Base-by-base conservation (phyloP, 1,139 yeast genomes). In the Yamadazyma trypodendri region DNA sequence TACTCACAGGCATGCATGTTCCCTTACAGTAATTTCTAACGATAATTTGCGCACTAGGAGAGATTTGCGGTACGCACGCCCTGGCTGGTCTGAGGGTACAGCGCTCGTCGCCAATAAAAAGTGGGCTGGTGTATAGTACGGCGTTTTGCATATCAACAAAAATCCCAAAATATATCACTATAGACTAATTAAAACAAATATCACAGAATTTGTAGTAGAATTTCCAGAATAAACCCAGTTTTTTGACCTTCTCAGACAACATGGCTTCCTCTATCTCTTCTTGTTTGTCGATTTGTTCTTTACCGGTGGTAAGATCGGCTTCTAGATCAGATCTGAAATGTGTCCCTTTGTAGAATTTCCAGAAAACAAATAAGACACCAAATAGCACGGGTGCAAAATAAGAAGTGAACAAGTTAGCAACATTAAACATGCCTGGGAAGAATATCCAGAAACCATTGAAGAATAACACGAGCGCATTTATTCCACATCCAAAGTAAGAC, bases 381-480 rank as follows among this genome's bases (percentile, higher is more conserved):
- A 55, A 55, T 40, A 67, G 56, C 1, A 63, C 67, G 1, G 69
- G 72, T 11, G 71, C 71, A 53, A 66, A 66, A 48, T 67, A 66
- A 7, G 67, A 56, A 2, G 72, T 65, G 49, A 67, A 65, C 36
- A 66, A 55, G 47, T 64, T 57, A 7, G 68, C 59, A 21, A 56
- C 69, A 2, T 61, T 43, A 35, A 64, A 61, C 32, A 61, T 52
- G 12, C 67, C 66, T 0, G 72, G 72, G 59, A 68, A 66, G 38
- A 68, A 67, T 8, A 66, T 52, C 70, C 69, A 63, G 50, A 66
- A 67, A 5, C 72, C 72, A 40, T 66, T 66, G 55, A 65, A 67
- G 32, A 66, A 49, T 29, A 66, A 51, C 16, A 66, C 61, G 25
- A 58, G 16, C 2, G 46, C 24, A 38, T 53, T 59, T 36, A 67